A percentile compares a stretch with the other conserved stretches of the same genome.
These are phyloP conservation scores for Cucumis variabilis DNA, from an alignment of 331 rosid species.

Conservation along the genomic window DNA sequence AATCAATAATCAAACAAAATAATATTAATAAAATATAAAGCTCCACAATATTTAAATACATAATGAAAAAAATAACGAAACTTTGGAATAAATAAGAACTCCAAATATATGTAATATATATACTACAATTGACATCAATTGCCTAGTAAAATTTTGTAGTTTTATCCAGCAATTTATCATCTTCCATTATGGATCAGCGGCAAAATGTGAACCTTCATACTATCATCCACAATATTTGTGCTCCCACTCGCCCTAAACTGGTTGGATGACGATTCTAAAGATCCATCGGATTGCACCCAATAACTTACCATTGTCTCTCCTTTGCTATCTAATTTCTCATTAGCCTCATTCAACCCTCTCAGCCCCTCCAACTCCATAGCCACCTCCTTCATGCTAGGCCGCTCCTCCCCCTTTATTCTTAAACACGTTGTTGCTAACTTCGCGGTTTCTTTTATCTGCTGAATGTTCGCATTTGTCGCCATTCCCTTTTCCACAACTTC, in stretches of 20 bases:
- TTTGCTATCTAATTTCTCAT: not conserved
- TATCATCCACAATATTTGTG: too few relatives aligned
- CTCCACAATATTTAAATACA: not conserved
- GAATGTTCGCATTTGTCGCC: not conserved
- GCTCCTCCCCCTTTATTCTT: conserved; percentile 6
- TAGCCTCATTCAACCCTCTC: not conserved
- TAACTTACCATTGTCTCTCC: not conserved
- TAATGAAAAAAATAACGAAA: not conserved
- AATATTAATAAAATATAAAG: not conserved
- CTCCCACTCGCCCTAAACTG: too few relatives aligned
- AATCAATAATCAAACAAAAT: not conserved
- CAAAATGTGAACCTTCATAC: too few relatives aligned
- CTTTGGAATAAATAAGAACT: too few relatives aligned
- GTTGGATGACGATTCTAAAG: too few relatives aligned
- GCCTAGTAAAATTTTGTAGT: too few relatives aligned
- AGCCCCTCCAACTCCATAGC: conserved; percentile 2
- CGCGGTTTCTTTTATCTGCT: not conserved
- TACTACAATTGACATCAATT: too few relatives aligned
- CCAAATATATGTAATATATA: too few relatives aligned
- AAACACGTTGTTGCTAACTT: conserved; percentile 26
- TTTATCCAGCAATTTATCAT: too few relatives aligned
- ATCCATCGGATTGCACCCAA: not conserved
- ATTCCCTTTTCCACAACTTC: conserved; percentile 9
- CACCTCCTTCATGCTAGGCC: conserved; percentile 31
- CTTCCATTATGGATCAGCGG: too few relatives aligned